Evolutionary conservation across 305 asterid genomes (phyloP).

Genomic region (Fraxinus sp.): DNA sequence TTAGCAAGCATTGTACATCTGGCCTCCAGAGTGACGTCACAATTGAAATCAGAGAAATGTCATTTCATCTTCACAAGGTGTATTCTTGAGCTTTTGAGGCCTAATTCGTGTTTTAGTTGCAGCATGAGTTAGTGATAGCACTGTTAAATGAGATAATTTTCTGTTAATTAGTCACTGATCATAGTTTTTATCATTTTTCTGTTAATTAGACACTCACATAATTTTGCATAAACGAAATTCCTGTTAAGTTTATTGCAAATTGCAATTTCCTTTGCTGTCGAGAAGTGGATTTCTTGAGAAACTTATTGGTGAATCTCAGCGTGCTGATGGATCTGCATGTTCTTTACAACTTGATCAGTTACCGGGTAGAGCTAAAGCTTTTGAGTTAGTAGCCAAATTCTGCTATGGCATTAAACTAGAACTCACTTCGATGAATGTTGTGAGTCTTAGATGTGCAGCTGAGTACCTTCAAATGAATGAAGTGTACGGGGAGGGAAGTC

Average conservation of each 20-base stretch:
- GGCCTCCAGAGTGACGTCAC: constrained; percentile 84
- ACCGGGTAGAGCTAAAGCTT: constrained; percentile 84
- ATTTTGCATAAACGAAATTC: background rate
- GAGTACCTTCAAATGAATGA: constrained; percentile 82
- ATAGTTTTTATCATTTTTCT: background rate
- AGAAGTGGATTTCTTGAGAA: constrained; percentile 74
- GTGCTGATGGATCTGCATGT: constrained; percentile 36
- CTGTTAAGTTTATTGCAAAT: background rate
- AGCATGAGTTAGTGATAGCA: background rate
- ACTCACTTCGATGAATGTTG: constrained; percentile 70
- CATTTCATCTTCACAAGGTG: constrained; percentile 93
- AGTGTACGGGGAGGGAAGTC: constrained; percentile 81
- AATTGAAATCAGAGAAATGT: constrained; percentile 78
- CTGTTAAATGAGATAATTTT: background rate
- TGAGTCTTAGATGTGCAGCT: constrained; percentile 74
- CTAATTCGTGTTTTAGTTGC: too few relatives aligned
- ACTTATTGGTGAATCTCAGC: constrained; percentile 49
- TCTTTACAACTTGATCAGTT: constrained; percentile 54
- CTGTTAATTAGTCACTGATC: background rate
- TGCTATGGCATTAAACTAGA: constrained; percentile 79
- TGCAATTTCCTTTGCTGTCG: constrained; percentile 81
- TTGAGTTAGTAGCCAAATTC: constrained; percentile 79
- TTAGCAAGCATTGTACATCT: constrained; percentile 62
- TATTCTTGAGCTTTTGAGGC: background rate
- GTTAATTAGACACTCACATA: background rate